Conservation (phyloP, 225 moss, liverwort and hornwort species). For the Sphagnum contortum region DNA sequence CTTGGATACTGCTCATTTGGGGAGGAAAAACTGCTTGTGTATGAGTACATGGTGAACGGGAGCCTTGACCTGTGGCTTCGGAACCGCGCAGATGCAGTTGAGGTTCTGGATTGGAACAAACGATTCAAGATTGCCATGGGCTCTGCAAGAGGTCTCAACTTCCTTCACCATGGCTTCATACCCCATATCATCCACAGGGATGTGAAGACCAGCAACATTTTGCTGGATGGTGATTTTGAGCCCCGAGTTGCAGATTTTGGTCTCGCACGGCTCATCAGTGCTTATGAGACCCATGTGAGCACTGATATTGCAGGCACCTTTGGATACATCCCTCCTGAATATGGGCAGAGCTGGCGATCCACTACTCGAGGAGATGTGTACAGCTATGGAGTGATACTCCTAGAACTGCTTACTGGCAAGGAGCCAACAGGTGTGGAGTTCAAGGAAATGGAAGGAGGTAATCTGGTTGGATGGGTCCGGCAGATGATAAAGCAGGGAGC, state of each 20-base stretch:
- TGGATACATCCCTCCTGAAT: conserved; percentile 52
- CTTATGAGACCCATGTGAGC: conserved; percentile 54
- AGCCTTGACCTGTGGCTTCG: conserved; percentile 81
- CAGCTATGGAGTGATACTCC: conserved; percentile 53
- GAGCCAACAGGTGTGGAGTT: conserved; percentile 46
- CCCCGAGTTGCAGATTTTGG: conserved; percentile 85
- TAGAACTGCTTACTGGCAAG: conserved; percentile 47
- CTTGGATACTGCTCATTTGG: conserved; percentile 72
- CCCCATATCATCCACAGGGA: conserved; percentile 86
- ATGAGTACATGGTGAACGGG: conserved; percentile 87
- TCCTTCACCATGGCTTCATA: conserved; percentile 81
- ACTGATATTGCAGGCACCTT: conserved; percentile 47
- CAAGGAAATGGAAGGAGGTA: conserved; percentile 40
- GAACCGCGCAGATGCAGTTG: conserved; percentile 71
- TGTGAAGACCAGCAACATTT: conserved; percentile 79
- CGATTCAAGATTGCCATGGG: conserved; percentile 78
- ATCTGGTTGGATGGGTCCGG: conserved; percentile 47
- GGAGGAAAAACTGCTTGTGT: conserved; percentile 80
- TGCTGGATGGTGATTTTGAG: conserved; percentile 71
- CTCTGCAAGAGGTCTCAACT: conserved; percentile 65
- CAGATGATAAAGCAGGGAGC: conserved; percentile 31
- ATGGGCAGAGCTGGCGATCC: conserved; percentile 50
- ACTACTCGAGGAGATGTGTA: conserved; percentile 64
- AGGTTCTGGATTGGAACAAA: conserved; percentile 70
- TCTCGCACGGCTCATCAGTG: conserved; percentile 40